phyloP scores from a whole-genome alignment of 371 early-diverging fungal genomes.

The Umbelopsis sp. region DNA sequence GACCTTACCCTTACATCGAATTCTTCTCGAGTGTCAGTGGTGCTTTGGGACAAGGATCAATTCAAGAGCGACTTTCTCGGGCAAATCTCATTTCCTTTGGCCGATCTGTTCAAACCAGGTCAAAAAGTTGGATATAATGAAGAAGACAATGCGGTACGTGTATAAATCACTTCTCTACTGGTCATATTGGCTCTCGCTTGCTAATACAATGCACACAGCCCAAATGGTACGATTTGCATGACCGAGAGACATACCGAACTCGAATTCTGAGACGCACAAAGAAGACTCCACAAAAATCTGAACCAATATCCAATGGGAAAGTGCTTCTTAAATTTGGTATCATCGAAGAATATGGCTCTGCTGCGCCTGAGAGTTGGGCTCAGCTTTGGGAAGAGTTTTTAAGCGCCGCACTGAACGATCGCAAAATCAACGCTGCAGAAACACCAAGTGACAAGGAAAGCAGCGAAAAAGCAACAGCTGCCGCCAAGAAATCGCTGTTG shows the following conservation, averaged over 20 bases:
- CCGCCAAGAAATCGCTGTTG: constrained; percentile 15
- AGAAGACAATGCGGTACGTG: constrained; percentile 20
- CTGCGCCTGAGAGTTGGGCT: neutral
- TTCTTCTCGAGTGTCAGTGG: constrained; percentile 16
- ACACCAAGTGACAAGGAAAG: neutral
- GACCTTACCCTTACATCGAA: constrained; percentile 38
- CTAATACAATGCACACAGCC: neutral
- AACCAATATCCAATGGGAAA: neutral
- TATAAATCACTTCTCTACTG: neutral
- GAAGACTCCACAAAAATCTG: neutral
- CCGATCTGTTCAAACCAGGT: constrained; percentile 29
- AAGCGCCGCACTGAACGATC: constrained; percentile 1
- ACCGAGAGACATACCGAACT: neutral
- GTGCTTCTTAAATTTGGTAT: constrained; percentile 11
- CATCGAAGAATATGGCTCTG: neutral
- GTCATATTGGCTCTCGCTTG: neutral
- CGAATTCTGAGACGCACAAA: neutral
- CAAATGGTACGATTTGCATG: neutral
- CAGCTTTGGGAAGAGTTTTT: constrained; percentile 17
- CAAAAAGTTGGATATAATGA: constrained; percentile 16
- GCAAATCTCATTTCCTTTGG: constrained; percentile 43
- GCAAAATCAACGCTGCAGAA: neutral
- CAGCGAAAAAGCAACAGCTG: neutral
- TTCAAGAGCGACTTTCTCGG: constrained; percentile 57
- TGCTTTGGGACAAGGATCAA: constrained; percentile 52